These are phyloP conservation scores for Tetracladium maxilliforme DNA, from an alignment of 2,329 filamentous ascomycete genomes.

Conservation along the genomic window DNA sequence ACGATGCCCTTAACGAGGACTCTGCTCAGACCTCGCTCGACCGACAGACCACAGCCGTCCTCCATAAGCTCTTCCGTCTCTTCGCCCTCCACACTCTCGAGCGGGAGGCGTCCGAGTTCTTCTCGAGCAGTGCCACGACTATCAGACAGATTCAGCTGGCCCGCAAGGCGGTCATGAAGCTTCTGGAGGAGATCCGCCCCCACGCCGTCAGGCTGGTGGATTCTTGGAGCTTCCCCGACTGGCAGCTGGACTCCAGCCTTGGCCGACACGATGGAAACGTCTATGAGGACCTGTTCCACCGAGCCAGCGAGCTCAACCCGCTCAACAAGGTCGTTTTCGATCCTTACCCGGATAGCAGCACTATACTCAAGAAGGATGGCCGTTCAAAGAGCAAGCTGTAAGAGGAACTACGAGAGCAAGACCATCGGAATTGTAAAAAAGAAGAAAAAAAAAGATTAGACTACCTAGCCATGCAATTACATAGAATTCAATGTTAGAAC, in stretches of 20 bases:
- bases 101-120: constrained; percentile 57
- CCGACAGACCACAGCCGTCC: constrained; percentile 35
- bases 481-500: too few relatives aligned
- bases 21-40: constrained; percentile 38
- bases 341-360: constrained; percentile 49
- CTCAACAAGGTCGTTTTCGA: constrained; percentile 59
- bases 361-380: constrained; percentile 44
- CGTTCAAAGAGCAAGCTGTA: constrained; percentile 34
- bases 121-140: constrained; percentile 52
- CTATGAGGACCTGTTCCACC: constrained; percentile 63
- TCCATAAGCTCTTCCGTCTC: constrained; percentile 54
- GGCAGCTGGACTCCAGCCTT: constrained; percentile 58
- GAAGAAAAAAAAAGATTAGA: too few relatives aligned
- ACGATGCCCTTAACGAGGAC: constrained; percentile 46
- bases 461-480: too few relatives aligned
- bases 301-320: constrained; percentile 59
- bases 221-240: constrained; percentile 64
- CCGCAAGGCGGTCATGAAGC: constrained; percentile 50
- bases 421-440: too few relatives aligned
- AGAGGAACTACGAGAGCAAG: too few relatives aligned
- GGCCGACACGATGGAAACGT: constrained; percentile 61
- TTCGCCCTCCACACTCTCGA: constrained; percentile 53
- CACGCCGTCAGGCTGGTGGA: constrained; percentile 61
- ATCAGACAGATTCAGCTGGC: constrained; percentile 59
- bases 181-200: constrained; percentile 58